phyloP scores from a whole-genome alignment of 2,329 filamentous ascomycete species.

The Penicillium sp. region DNA sequence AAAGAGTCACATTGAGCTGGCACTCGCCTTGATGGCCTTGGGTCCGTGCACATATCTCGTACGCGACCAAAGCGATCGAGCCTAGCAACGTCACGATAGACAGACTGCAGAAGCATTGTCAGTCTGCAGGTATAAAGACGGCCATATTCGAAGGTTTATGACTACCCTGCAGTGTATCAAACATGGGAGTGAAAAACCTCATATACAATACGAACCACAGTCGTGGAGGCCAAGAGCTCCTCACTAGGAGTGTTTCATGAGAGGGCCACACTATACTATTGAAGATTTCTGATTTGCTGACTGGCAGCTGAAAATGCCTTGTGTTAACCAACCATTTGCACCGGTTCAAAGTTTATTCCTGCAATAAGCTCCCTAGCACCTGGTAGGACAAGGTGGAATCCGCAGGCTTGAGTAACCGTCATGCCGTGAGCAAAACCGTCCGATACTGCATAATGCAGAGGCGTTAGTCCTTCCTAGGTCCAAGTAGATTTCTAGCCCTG shows the following conservation, averaged over 20 bases:
- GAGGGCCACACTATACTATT: not conserved
- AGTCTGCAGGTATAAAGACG: not conserved
- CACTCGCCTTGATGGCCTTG: not conserved
- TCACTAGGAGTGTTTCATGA: not conserved
- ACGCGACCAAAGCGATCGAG: not conserved
- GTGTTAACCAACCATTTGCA: constrained; percentile 4
- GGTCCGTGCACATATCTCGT: not conserved
- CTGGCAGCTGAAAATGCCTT: not conserved
- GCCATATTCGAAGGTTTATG: not conserved
- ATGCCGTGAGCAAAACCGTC: constrained; percentile 5
- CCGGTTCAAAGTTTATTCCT: constrained; percentile 2
- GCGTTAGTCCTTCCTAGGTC: not conserved
- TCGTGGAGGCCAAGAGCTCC: not conserved
- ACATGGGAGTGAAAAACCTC: not conserved
- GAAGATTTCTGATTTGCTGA: not conserved
- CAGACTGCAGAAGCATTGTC: not conserved
- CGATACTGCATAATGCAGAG: constrained; percentile 13
- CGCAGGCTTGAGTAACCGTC: constrained; percentile 9
- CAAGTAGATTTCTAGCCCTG: not conserved
- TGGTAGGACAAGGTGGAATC: not conserved
- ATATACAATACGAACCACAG: not conserved
- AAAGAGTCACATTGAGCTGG: not conserved
- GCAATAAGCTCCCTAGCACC: constrained; percentile 1
- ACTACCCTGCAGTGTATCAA: not conserved
- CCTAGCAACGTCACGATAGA: not conserved